Percentiles rank a stretch among this genome's conserved stretches.
These are phyloP conservation scores for Epichloe typhina DNA, from an alignment of 2,329 filamentous ascomycete species.

Conservation along the genomic window DNA sequence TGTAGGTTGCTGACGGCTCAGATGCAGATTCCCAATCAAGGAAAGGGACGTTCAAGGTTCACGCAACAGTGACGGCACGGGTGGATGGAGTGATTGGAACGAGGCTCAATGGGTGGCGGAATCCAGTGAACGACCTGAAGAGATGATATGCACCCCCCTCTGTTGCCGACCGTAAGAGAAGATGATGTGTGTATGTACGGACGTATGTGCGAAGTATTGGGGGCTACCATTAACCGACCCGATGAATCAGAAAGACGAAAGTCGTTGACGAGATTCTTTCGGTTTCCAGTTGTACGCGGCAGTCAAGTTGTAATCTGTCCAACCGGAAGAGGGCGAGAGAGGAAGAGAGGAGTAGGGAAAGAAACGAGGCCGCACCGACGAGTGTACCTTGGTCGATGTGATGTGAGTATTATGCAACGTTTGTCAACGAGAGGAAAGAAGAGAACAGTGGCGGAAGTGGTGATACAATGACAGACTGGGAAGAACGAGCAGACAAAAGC, in stretches of 20 bases:
- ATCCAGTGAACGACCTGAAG: neutral
- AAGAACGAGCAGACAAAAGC: no score
- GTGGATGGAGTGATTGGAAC: neutral
- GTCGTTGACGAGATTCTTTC: no score
- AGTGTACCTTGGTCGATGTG: neutral
- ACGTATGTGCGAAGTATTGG: no score
- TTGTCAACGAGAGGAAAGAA: no score
- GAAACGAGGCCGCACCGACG: neutral
- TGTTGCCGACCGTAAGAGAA: neutral
- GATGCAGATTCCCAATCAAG: neutral
- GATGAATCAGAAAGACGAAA: no score
- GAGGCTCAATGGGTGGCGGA: neutral
- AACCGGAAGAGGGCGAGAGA: neutral
- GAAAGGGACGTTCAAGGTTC: neutral
- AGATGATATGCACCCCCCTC: neutral
- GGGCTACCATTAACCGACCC: no score
- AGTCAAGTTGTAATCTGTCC: neutral
- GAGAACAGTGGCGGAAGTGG: no score
- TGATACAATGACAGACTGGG: no score
- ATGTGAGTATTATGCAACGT: neutral
- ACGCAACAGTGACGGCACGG: constrained; percentile 1
- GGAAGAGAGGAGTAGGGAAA: neutral
- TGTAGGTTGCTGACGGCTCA: neutral
- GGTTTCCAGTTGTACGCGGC: neutral
- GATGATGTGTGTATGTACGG: neutral